Base-by-base conservation (phyloP, 1,284 basidiomycete species). In the Kalmanozyma brasiliensis region DNA sequence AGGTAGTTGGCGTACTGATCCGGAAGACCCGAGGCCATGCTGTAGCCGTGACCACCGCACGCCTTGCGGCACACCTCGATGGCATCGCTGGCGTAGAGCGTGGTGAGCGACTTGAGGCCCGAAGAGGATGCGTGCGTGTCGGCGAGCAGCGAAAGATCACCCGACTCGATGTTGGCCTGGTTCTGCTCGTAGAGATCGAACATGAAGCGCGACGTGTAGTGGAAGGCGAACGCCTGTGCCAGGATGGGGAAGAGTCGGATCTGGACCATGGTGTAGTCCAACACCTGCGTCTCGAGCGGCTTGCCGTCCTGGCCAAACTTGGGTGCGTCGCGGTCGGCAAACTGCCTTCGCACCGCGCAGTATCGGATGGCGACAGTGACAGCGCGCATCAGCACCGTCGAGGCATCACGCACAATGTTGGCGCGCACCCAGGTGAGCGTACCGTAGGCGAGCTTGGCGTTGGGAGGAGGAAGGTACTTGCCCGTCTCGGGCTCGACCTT, bases 251-350 rank as follows among this genome's bases (percentile, higher is more conserved):
- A 82, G 46, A 84, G 72, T n/a, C 83, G 74, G 36, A 76, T 75
- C 59, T 83, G 81, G 7, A 83, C 82, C 71, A 82, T 78, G 36
- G 78, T 76, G 71, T 84, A 84, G 75, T 83, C 82, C 33, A 84
- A 64, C 1, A 84, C 82, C 52, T 81, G 81, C 13, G 76, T 81
- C 71, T 83, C 83, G 46, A 79, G 73, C 19, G 80, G 76, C 68
- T 81, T 71, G 45, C 64, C 62, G n/a, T 66, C 66, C 42, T 79
- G 75, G 45, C 76, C 76, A 16, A 76, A 78, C 56, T 77, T 75
- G 42, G 82, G 82, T 3, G 82, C 79, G 47, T 83, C 83, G 9
- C 75, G 75, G 61, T 83, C 82, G 24, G 80, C 80, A 67, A 83
- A 83, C 49, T 84, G 83, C 3, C 83, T 56, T 17, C 83, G 73